These are phyloP conservation scores for Coix lacrymajobi DNA, from an alignment of 176 grass and related monocot genomes.

Conservation along the genomic window DNA sequence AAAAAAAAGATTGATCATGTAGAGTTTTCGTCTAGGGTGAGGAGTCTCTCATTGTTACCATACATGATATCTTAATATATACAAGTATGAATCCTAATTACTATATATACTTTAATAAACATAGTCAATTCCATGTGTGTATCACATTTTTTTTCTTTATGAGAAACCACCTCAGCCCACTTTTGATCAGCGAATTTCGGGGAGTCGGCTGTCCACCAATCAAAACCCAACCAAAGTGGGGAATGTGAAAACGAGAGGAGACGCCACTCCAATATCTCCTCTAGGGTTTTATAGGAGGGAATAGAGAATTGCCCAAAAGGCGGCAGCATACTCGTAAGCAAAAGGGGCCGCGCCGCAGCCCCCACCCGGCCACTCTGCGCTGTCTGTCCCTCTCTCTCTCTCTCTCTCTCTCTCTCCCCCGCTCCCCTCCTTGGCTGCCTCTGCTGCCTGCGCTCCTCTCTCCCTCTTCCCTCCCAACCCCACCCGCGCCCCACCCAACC, in stretches of 20 bases:
- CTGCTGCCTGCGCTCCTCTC: background rate
- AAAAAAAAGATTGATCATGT: too few species aligned
- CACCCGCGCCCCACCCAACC: conserved; percentile 18
- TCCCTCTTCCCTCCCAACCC: conserved; percentile 11
- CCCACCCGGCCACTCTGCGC: conserved; percentile 1
- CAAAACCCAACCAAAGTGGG: conserved; percentile 1
- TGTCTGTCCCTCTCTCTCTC: conserved; percentile 5
- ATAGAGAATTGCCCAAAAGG: conserved; percentile 14
- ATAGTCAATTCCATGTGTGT: background rate
- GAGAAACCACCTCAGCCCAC: background rate
- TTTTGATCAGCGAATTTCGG: background rate
- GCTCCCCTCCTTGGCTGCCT: background rate
- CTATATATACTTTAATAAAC: too few species aligned
- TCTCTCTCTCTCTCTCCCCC: background rate
- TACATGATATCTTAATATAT: too few species aligned
- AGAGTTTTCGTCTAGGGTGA: too few species aligned
- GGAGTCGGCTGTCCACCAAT: background rate
- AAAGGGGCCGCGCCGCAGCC: background rate
- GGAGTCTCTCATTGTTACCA: too few species aligned
- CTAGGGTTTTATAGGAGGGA: conserved; percentile 36
- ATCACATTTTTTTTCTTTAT: background rate
- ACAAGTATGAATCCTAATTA: too few species aligned
- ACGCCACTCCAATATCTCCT: conserved; percentile 3
- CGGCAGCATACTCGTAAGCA: background rate
- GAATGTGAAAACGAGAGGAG: conserved; percentile 14